Conservation (phyloP, 202 grass and related monocot genomes). For the Bolboschoenoplectus hybrid region DNA sequence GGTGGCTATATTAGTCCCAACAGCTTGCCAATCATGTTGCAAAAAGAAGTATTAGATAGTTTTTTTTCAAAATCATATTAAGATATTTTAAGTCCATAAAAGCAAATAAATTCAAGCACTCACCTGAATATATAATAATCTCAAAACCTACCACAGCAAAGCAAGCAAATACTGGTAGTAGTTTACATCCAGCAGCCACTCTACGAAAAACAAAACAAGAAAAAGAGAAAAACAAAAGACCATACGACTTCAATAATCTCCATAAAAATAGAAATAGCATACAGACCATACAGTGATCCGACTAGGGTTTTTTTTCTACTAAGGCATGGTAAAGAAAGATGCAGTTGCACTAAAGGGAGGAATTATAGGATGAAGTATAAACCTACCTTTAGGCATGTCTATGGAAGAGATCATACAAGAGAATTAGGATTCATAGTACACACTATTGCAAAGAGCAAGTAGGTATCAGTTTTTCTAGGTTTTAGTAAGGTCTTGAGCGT, state of each 20-base stretch:
- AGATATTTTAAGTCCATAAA: slow-evolving; percentile 26
- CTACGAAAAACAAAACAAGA: slow-evolving; percentile 91
- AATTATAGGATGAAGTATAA: slow-evolving; percentile 51
- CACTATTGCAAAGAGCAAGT: slow-evolving; percentile 55
- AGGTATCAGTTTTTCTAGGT: slow-evolving; percentile 59
- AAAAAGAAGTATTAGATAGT: slow-evolving; percentile 31
- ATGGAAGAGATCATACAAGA: slow-evolving; percentile 77
- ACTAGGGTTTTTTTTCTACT: slow-evolving; percentile 44
- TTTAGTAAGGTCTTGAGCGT: slow-evolving; percentile 87
- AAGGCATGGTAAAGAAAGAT: slow-evolving; percentile 49
- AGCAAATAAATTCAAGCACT: slow-evolving; percentile 64
- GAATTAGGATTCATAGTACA: slow-evolving; percentile 85
- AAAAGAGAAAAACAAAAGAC: slow-evolving; percentile 49
- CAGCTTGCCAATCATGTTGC: slow-evolving; percentile 38
- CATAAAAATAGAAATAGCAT: slow-evolving; percentile 42
- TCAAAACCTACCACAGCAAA: slow-evolving; percentile 71
- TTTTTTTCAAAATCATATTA: slow-evolving; percentile 11
- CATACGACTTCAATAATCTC: slow-evolving; percentile 46
- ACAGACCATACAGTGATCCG: slow-evolving; percentile 46
- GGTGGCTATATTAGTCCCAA: slow-evolving; percentile 34
- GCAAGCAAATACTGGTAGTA: slow-evolving; percentile 71
- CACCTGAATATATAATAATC: slow-evolving; percentile 89
- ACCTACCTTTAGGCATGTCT: slow-evolving; percentile 93
- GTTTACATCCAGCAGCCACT: slow-evolving; percentile 91
- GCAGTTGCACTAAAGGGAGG: slow-evolving; percentile 58